Evolutionary conservation across 2,329 filamentous ascomycete genomes (phyloP).

Genomic region (Alternaria triticina): DNA sequence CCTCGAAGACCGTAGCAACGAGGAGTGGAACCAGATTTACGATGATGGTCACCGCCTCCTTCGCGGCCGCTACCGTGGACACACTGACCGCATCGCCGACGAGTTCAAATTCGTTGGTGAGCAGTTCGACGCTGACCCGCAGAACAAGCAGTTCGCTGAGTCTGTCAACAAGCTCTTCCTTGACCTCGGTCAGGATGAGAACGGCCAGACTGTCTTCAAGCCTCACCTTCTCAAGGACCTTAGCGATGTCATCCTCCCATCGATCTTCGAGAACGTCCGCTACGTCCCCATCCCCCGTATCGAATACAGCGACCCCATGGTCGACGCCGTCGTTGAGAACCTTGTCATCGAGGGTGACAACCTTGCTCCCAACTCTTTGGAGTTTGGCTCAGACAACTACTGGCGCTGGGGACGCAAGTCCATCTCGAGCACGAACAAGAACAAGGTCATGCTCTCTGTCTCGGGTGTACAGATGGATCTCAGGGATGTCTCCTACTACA

Average conservation of each 20-base stretch:
- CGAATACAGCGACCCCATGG: slow-evolving; percentile 82
- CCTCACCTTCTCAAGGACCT: slow-evolving; percentile 89
- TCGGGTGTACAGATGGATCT: slow-evolving; percentile 93
- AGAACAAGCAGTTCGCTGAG: slow-evolving; percentile 80
- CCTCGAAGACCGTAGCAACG: slow-evolving; percentile 77
- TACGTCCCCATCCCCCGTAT: slow-evolving; percentile 95
- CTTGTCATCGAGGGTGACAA: slow-evolving; percentile 96
- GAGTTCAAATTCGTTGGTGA: slow-evolving; percentile 88
- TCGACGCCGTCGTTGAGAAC: slow-evolving; percentile 93
- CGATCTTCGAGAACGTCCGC: slow-evolving; percentile 79
- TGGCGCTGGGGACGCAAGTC: slow-evolving; percentile 94
- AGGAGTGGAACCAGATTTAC: slow-evolving; percentile 83
- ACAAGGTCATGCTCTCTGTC: slow-evolving; percentile 83
- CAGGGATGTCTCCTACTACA: slow-evolving; percentile 79
- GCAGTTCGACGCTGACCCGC: slow-evolving; percentile 86
- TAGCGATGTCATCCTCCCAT: slow-evolving; percentile 83
- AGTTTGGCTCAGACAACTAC: slow-evolving; percentile 91
- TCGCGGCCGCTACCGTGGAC: slow-evolving; percentile 82
- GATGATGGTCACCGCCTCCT: slow-evolving; percentile 86
- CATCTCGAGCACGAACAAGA: slow-evolving; percentile 78
- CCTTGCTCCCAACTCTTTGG: slow-evolving; percentile 89
- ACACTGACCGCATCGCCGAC: slow-evolving; percentile 85
- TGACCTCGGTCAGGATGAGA: slow-evolving; percentile 85
- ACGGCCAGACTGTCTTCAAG: slow-evolving; percentile 89
- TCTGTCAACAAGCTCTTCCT: slow-evolving; percentile 84